Percentiles rank a stretch among this genome's conserved stretches.
Conservation (phyloP, 495 filamentous ascomycete species). For the Tricharina praecox region DNA sequence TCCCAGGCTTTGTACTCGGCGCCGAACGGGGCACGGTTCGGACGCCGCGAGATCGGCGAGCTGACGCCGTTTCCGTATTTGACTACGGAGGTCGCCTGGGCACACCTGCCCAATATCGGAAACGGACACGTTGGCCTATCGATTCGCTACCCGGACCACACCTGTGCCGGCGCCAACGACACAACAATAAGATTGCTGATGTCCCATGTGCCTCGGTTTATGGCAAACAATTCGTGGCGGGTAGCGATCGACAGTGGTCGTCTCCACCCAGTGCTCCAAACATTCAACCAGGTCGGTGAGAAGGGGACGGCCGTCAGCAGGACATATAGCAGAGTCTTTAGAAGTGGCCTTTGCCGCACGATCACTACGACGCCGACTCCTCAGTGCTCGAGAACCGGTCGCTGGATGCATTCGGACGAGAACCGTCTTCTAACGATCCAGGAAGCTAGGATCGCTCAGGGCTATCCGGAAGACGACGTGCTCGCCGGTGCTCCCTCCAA, state of each 20-base stretch:
- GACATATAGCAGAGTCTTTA: slow-evolving; percentile 37
- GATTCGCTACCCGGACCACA: slow-evolving; percentile 48
- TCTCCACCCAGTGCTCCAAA: neutral
- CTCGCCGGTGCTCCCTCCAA: slow-evolving; percentile 37
- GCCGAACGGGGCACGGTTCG: slow-evolving; percentile 43
- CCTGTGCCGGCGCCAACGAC: slow-evolving; percentile 24
- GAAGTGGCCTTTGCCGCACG: slow-evolving; percentile 37
- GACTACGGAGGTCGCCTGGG: slow-evolving; percentile 33
- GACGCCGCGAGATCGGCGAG: slow-evolving; percentile 31
- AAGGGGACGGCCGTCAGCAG: slow-evolving; percentile 14
- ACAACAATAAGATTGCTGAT: slow-evolving; percentile 22
- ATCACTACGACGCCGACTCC: slow-evolving; percentile 35
- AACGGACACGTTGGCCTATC: slow-evolving; percentile 39
- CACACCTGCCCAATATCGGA: slow-evolving; percentile 42
- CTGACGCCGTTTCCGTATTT: slow-evolving; percentile 42
- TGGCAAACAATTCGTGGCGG: slow-evolving; percentile 11
- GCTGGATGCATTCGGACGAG: slow-evolving; percentile 45
- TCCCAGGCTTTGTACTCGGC: slow-evolving; percentile 37
- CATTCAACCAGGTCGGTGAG: slow-evolving; percentile 7
- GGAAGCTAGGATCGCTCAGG: slow-evolving; percentile 49
- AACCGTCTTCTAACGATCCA: slow-evolving; percentile 39
- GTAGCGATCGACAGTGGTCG: slow-evolving; percentile 19
- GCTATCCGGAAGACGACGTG: slow-evolving; percentile 49
- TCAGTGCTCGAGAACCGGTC: slow-evolving; percentile 32
- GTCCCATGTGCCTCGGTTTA: slow-evolving; percentile 28